Conservation (phyloP, 345 rosid genomes). For the Citrus medica region DNA sequence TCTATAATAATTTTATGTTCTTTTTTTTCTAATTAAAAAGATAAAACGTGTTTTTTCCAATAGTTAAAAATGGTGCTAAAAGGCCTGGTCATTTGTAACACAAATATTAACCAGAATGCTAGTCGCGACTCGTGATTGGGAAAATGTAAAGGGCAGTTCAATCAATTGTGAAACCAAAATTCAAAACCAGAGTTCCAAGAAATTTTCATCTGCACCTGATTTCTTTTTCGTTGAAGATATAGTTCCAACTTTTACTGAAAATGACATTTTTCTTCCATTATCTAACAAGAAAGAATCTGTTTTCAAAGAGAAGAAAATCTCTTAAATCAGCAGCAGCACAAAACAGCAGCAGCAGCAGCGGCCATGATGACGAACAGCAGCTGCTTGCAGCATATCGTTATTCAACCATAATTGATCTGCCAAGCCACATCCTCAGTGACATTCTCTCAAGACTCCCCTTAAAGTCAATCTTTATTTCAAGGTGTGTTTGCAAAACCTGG, state of each 20-base stretch:
- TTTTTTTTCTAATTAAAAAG: no score
- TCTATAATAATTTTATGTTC: no score
- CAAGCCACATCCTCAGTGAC: constrained; percentile 3
- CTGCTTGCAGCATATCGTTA: not conserved
- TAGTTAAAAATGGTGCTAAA: no score
- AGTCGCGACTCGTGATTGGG: no score
- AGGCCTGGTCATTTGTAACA: no score
- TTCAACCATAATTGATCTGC: constrained; percentile 3
- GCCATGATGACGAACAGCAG: not conserved
- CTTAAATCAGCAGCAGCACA: not conserved
- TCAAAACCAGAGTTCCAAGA: no score
- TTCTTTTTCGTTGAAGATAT: no score
- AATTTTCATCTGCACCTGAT: no score
- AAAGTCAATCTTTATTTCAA: constrained; percentile 9
- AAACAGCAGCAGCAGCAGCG: not conserved
- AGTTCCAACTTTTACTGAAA: not conserved
- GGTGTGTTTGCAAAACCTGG: constrained; percentile 20
- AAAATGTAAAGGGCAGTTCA: no score
- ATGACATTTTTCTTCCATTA: not conserved
- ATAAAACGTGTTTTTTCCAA: no score
- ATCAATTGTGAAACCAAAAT: no score
- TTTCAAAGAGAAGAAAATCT: not conserved
- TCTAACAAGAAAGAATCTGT: not conserved
- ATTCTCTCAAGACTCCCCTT: constrained; percentile 14
- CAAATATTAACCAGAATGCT: no score